Base-by-base conservation (phyloP, 176 grass and related monocot species). In the Eleusine coracana region DNA sequence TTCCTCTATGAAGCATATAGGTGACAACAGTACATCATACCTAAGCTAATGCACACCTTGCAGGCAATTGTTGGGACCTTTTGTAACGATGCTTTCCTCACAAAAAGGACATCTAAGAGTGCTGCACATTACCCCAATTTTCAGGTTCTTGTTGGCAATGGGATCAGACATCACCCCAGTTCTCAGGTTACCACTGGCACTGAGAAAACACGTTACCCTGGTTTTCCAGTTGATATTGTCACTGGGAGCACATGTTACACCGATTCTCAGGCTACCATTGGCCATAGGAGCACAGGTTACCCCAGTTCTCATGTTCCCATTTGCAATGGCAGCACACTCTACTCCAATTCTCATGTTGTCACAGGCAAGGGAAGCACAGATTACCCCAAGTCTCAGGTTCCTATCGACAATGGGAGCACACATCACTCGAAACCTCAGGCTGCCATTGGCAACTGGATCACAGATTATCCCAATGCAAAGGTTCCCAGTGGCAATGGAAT, bases 51-150 rank as follows among this genome's bases (percentile, higher is more conserved):
- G 1, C 78, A 60, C 28, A 76, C 68, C 49, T 79, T 83, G 70
- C 79, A 86, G 88, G 88, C 61, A 62, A 86, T 86, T 79, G 50
- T 90, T 79, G 83, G 83, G 68, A 83, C 79, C 68, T 90, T 90
- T 68, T 31, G 59, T 61, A 73, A 34, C 73, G 68, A 28, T 73
- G 28, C 40, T 15, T 78, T 67, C 60, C 28, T 12, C 29, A 66
- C 42, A 48, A 83, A 78, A 68, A 90, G n/a, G 28, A 5, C 67
- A 60, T 67, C 88, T 34, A 83, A 66, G 8, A 44, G 71, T 16
- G 28, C 54, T 17, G 2, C 17, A 52, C 15, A 4, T 74, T 55
- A 29, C 14, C 74, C 56, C 21, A 44, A 5, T 62, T 45, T n/a
- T 60, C 20, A 76, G 36, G 54, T 60, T 42, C 36, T 5, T 21